Evolutionary conservation across 1,284 basidiomycete species (phyloP).

Genomic region (Moesziomyces antarcticus): DNA sequence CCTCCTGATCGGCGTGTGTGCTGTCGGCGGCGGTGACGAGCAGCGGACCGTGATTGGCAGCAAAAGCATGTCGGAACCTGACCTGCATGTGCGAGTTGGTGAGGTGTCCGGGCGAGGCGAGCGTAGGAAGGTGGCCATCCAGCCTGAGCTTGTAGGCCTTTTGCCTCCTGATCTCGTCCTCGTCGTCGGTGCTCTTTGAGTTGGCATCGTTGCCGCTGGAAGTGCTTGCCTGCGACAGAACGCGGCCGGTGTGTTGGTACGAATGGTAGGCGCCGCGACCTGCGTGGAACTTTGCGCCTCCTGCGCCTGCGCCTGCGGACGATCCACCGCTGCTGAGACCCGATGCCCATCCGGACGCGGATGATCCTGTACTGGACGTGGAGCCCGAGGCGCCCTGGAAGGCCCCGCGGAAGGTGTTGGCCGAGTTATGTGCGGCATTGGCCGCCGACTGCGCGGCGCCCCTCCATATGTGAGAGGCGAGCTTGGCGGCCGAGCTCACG

Average conservation of each 20-base stretch:
- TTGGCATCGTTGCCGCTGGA: conserved; percentile 35
- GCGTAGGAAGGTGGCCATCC: conserved; percentile 11
- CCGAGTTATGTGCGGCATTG: conserved; percentile 54
- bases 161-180: conserved; percentile 32
- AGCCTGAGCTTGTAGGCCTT: conserved; percentile 46
- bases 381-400: conserved; percentile 43
- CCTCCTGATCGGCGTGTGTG: neutral
- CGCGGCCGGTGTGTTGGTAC: conserved; percentile 55
- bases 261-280: conserved; percentile 57
- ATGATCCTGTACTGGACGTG: conserved; percentile 28
- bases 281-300: conserved; percentile 61
- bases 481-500: conserved; percentile 52
- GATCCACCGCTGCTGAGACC: conserved; percentile 53
- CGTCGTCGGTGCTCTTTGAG: conserved; percentile 51
- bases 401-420: conserved; percentile 48
- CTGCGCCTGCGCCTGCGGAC: conserved; percentile 52
- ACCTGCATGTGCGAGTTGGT: conserved; percentile 45
- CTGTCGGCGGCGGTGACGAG: conserved; percentile 20
- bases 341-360: conserved; percentile 49
- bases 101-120: conserved; percentile 20
- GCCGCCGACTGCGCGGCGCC: conserved; percentile 54
- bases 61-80: conserved; percentile 44
- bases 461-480: conserved; percentile 58
- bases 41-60: conserved; percentile 29
- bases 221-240: conserved; percentile 51